Percentiles rank a stretch among this genome's conserved stretches.
Conservation (phyloP, 805 yeast genomes). For the Yamadazyma paraphyllophila region DNA sequence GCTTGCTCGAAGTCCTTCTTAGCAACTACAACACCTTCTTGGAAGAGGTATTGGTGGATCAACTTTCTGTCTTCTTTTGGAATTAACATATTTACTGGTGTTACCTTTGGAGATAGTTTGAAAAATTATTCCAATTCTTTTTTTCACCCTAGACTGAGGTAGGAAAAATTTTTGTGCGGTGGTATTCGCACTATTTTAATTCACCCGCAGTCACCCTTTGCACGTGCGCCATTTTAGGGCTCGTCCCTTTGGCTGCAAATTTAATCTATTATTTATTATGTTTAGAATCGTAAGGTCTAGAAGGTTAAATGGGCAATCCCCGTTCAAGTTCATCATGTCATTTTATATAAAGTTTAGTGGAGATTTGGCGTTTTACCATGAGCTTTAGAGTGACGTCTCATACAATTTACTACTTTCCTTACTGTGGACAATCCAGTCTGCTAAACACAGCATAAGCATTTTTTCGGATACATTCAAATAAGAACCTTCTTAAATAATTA, state of each 20-base stretch:
- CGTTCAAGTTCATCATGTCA: no score
- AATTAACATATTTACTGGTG: conserved; percentile 72
- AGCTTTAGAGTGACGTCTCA: background rate
- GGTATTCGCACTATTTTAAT: conserved; percentile 1
- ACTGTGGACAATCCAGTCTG: no score
- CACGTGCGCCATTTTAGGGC: conserved; percentile 9
- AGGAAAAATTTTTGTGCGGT: conserved; percentile 9
- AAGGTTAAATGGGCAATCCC: background rate
- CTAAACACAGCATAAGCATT: no score
- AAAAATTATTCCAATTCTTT: conserved; percentile 11
- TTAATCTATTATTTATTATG: no score
- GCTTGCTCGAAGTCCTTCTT: conserved; percentile 98
- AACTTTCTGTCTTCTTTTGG: conserved; percentile 99
- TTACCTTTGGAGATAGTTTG: conserved; percentile 10
- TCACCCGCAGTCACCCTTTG: conserved; percentile 1
- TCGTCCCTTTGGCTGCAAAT: background rate
- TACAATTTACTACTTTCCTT: background rate
- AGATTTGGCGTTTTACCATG: no score
- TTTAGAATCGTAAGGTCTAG: background rate
- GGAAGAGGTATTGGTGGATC: conserved; percentile 99
- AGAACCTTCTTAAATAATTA: no score
- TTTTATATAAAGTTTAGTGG: no score
- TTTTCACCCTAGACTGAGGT: conserved; percentile 11
- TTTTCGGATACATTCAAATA: no score
- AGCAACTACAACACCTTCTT: conserved; percentile 99